phyloP scores from a whole-genome alignment of 306 rosid species.

The Pterocarpus santalinus region DNA sequence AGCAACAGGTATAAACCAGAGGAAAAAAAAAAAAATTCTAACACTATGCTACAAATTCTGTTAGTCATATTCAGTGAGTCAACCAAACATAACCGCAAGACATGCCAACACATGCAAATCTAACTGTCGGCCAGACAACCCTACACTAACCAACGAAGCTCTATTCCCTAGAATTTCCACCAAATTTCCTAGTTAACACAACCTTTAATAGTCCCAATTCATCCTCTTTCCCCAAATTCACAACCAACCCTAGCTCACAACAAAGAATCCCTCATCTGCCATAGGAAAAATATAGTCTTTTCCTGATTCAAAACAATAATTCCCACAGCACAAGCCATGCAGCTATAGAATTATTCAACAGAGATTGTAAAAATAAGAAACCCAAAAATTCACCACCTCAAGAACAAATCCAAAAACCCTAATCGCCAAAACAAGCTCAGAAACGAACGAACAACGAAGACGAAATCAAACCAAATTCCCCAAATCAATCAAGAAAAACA shows the following conservation, averaged over 20 bases:
- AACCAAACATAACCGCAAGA: conserved; percentile 41
- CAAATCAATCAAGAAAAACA: conserved; percentile 19
- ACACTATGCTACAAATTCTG: conserved; percentile 4
- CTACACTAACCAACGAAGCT: conserved; percentile 43
- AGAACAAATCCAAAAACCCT: conserved; percentile 44
- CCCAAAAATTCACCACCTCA: not conserved
- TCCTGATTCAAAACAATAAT: conserved; percentile 46
- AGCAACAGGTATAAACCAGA: conserved; percentile 31
- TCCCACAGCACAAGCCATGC: conserved; percentile 44
- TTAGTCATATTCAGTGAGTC: conserved; percentile 30
- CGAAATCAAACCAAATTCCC: conserved; percentile 36
- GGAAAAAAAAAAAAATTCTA: conserved; percentile 18
- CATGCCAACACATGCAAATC: conserved; percentile 41
- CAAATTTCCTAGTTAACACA: conserved; percentile 16
- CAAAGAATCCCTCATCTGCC: conserved; percentile 33
- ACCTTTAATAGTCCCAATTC: conserved; percentile 39
- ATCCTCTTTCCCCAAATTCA: conserved; percentile 38
- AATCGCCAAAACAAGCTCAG: conserved; percentile 45
- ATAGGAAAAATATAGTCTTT: not conserved
- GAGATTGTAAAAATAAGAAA: conserved; percentile 5
- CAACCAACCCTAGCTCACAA: conserved; percentile 37
- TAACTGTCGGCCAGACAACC: conserved; percentile 40
- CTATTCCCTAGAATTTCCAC: conserved; percentile 17
- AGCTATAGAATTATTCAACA: conserved; percentile 37
- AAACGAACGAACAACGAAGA: conserved; percentile 37